phyloP scores from a whole-genome alignment of 2,329 filamentous ascomycete genomes.

The Ceratocystis destructans region DNA sequence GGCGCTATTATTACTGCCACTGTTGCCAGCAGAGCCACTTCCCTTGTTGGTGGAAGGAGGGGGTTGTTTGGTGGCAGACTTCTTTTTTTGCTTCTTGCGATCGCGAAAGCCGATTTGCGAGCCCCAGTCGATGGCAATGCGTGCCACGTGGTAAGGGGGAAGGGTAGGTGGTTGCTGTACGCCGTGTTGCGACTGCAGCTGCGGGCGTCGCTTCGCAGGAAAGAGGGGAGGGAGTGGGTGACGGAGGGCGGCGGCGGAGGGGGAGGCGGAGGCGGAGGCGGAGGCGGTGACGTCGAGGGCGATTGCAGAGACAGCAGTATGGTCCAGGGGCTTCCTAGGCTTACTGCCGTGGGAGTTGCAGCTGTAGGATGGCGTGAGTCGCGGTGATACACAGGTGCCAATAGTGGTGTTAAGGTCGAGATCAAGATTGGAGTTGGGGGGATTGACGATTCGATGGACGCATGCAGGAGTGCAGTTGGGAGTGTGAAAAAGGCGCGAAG shows the following conservation, averaged over 20 bases:
- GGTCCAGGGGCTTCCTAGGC: background rate
- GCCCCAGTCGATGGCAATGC: constrained; percentile 22
- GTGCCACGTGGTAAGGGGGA: constrained; percentile 14
- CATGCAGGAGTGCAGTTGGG: constrained; percentile 7
- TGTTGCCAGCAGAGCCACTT: background rate
- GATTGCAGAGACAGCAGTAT: background rate
- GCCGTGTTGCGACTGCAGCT: constrained; percentile 1
- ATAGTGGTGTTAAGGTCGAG: background rate
- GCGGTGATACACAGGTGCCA: background rate
- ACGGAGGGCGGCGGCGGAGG: background rate
- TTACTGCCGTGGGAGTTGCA: background rate
- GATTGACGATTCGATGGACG: background rate
- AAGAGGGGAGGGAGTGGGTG: constrained; percentile 23
- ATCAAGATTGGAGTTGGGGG: background rate
- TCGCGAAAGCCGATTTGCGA: constrained; percentile 20
- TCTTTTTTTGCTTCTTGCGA: constrained; percentile 22
- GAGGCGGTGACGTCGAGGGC: constrained; percentile 23
- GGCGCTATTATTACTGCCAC: background rate
- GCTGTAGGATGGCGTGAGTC: background rate
- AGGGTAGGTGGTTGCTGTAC: background rate
- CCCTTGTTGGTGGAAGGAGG: constrained; percentile 13
- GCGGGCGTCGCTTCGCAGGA: constrained; percentile 19
- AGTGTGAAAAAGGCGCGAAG: background rate
- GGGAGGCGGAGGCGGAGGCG: constrained; percentile 20
- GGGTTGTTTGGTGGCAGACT: constrained; percentile 2